A percentile compares a stretch with the other conserved stretches of the same genome.
These are phyloP conservation scores for Barnettozyma botsteinii DNA, from an alignment of 805 yeast species.

Conservation along the genomic window DNA sequence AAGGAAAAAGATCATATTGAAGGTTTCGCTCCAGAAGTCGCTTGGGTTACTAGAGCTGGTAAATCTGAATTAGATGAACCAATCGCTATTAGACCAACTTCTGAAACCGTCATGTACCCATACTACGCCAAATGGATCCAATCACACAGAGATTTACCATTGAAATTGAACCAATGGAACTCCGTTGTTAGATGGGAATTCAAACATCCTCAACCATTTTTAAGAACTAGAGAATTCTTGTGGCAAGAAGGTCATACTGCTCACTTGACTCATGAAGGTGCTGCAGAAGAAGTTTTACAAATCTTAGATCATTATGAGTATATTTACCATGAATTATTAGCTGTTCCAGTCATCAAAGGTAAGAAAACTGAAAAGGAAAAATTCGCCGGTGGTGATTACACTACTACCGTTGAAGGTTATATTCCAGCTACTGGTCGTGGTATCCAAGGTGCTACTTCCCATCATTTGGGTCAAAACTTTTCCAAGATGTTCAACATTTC, in stretches of 20 bases:
- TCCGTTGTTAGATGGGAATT: conserved; percentile 99
- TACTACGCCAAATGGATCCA: conserved; percentile 99
- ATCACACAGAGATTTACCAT: conserved; percentile 95
- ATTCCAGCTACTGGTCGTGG: conserved; percentile 99
- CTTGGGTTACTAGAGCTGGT: conserved; percentile 99
- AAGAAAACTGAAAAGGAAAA: conserved; percentile 94
- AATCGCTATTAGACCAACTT: conserved; percentile 98
- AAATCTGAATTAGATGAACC: conserved; percentile 92
- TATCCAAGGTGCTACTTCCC: conserved; percentile 98
- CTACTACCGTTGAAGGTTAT: conserved; percentile 95
- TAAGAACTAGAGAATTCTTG: conserved; percentile 96
- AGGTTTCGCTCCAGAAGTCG: conserved; percentile 99
- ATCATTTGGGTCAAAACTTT: conserved; percentile 95
- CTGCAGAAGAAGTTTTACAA: conserved; percentile 75
- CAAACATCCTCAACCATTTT: conserved; percentile 98
- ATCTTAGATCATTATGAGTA: conserved; percentile 83
- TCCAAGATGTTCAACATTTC: conserved; percentile 96
- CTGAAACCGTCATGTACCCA: conserved; percentile 99
- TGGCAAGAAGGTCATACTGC: conserved; percentile 99
- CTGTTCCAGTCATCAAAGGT: conserved; percentile 97
- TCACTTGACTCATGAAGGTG: conserved; percentile 77
- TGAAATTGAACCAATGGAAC: conserved; percentile 97
- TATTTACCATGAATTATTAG: conserved; percentile 85
- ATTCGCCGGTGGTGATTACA: conserved; percentile 96
- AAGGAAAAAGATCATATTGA: conserved; percentile 98